Evolutionary conservation across 257 asterid species (phyloP), one percentile per base, ranked within the genome.

Genomic region (Primulina tabacum): DNA sequence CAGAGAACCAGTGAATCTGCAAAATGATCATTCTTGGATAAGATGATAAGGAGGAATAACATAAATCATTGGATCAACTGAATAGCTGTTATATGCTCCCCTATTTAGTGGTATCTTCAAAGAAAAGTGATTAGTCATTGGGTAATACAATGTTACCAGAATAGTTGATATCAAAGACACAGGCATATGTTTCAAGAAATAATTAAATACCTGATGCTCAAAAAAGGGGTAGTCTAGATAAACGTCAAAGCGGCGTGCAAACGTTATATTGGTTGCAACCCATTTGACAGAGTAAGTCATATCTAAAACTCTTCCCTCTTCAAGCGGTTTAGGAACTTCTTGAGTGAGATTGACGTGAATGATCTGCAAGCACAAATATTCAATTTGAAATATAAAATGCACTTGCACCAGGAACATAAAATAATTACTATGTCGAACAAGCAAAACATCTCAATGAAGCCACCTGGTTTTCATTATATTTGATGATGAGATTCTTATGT

Each of bases 1-100:
- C 85, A 16, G 92, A 89, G 77, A 87, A 89, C 95, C 96, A 87
- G 84, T 89, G 96, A 63, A 86, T 84, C 96, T 89, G 95, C 83
- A 76, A 53, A 75, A 77, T 29, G 40, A 77, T 34, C 57, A 80
- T 40, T 6, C 21, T 38, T 73, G 43, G 3, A 64, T 76, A 65
- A 73, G 67, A 6, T 38, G 32, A 16, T 26, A 33, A 69, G 74
- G 38, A 68, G 64, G 71, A 58, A 24, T 38, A 37, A n/a, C 43
- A 67, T 18, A 30, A 30, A 9, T 7, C 62, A 9, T 37, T 37
- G 43, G 35, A 11, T 34, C 7, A 69, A 12, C 32, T 47, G 37
- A 33, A 10, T 33, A 34, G 52, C 62, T 60, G 55, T 62, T 12
- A 63, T 3, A 50, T 71, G 14, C 29, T 29, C 29, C 50, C 62